Percentiles rank a stretch among this genome's conserved stretches.
Conservation (phyloP, 2,329 filamentous ascomycete genomes). For the Pestalotiopsis sp. region DNA sequence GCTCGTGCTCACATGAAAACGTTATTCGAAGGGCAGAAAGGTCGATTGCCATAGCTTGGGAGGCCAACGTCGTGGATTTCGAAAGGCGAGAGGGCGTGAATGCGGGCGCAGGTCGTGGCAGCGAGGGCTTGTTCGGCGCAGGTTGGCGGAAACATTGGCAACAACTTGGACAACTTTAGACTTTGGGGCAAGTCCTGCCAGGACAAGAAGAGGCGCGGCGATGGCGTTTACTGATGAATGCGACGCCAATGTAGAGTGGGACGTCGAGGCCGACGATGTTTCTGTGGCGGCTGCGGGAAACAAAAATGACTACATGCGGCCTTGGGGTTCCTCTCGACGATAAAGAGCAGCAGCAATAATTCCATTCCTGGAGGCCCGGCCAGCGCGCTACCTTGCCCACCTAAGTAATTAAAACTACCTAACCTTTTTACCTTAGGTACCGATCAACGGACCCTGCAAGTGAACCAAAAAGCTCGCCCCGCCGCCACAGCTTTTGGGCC, state of each 20-base stretch:
- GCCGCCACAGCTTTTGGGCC: not conserved
- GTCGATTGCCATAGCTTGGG: conserved; percentile 35
- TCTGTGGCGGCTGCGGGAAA: conserved; percentile 11
- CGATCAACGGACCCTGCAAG: not conserved
- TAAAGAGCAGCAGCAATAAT: conserved; percentile 6
- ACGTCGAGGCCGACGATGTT: conserved; percentile 14
- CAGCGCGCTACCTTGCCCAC: not conserved
- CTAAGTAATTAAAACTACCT: not conserved
- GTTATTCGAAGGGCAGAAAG: conserved; percentile 24
- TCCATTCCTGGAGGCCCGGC: not conserved
- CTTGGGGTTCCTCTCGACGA: conserved; percentile 1
- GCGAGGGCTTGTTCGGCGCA: conserved; percentile 26
- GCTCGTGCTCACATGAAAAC: conserved; percentile 35
- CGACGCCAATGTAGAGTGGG: conserved; percentile 10
- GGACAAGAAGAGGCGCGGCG: not conserved
- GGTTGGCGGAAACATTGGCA: conserved; percentile 33
- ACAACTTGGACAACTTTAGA: conserved; percentile 18
- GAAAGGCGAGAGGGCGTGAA: conserved; percentile 18
- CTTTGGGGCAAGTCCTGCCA: conserved; percentile 8
- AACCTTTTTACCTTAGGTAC: not conserved
- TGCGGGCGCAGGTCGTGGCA: conserved; percentile 25
- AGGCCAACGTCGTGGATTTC: conserved; percentile 11
- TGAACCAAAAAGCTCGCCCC: not conserved
- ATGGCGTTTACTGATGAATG: not conserved
- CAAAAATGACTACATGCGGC: conserved; percentile 9